A percentile compares a stretch with the other conserved stretches of the same genome.
These are phyloP conservation scores for Aspergillus sp. DNA, from an alignment of 2,329 filamentous ascomycete species.

Conservation along the genomic window DNA sequence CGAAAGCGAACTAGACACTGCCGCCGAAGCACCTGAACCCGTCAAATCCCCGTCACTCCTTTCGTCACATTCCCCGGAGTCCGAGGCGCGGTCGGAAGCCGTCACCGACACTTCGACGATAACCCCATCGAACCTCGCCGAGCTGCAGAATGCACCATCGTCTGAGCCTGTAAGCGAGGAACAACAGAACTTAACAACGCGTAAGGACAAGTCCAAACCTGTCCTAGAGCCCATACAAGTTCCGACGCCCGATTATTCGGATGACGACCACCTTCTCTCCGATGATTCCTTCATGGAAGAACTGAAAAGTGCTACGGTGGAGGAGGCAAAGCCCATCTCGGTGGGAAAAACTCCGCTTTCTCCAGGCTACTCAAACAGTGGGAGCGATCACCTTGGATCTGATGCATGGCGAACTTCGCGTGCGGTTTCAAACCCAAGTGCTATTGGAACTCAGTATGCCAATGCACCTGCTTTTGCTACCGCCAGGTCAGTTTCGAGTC, in stretches of 20 bases:
- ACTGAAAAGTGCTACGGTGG: constrained; percentile 74
- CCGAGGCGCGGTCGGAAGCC: constrained; percentile 16
- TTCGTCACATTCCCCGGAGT: constrained; percentile 19
- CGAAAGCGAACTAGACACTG: constrained; percentile 18
- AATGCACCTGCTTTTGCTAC: constrained; percentile 33
- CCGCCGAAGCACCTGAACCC: constrained; percentile 16
- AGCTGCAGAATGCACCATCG: constrained; percentile 22
- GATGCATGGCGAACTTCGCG: constrained; percentile 39
- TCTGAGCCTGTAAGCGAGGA: constrained; percentile 23
- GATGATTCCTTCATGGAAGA: constrained; percentile 85
- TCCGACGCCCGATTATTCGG: constrained; percentile 38
- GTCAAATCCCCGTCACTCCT: constrained; percentile 11
- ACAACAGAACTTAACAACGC: constrained; percentile 21
- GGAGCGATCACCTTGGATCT: constrained; percentile 26
- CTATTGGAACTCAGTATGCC: constrained; percentile 24
- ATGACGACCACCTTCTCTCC: constrained; percentile 44
- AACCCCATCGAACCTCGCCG: constrained; percentile 19
- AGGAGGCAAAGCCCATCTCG: constrained; percentile 77
- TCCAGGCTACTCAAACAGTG: constrained; percentile 54
- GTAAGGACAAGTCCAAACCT: constrained; percentile 36
- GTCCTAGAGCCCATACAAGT: constrained; percentile 55
- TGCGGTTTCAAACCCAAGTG: constrained; percentile 41
- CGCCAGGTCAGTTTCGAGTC: constrained; percentile 40
- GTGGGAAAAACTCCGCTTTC: constrained; percentile 82
- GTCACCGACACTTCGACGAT: constrained; percentile 21